Evolutionary conservation across 345 rosid species (phyloP), one percentile per base, ranked within the genome.

Genomic region (Theobroma cacao): DNA sequence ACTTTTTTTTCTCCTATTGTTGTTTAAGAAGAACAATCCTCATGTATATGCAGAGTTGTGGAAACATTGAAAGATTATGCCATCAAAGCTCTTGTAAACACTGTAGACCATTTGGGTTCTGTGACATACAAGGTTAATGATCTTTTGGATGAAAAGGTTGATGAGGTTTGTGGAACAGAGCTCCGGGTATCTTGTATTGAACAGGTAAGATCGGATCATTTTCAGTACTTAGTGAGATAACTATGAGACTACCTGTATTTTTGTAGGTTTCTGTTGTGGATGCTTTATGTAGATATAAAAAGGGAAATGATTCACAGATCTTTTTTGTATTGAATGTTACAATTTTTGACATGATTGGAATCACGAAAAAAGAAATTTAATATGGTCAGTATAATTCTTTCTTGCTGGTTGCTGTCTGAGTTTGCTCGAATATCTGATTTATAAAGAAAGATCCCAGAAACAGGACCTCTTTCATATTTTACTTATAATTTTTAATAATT

Each of bases 41-140:
- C 22, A 2, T 70, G 47, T 82, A 33, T 36, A 17, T 86, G 88
- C 90, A 93, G 98, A 69, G 98, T 95, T 75, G 90, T 89, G 58
- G 98, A 95, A 85, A 95, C 98, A 74, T 91, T 94, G 48, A 91
- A 89, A 87, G 98, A 94, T 83, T 95, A 95, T 70, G 93, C 98
- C 15, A 82, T 93, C 78, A 90, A 93, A 82, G 99, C 99, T 76
- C 81, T 95, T 40, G 98, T 95, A 78, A 95, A 92, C 79, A 95
- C 99, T 1, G 95, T 95, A 81, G 99, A 95, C 78, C 99, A 95
- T 86, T 85, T 95, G 65, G 99, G 99, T 30, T 93, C 99, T 15
- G 91, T 92, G 77, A 93, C 98, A 2, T 95, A 89, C 76, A 92
- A 91, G 88, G 97, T 95, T 59, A 91, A 87, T 72, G 93, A 95